A percentile compares a stretch with the other conserved stretches of the same genome.
phyloP scores from a whole-genome alignment of 2,329 filamentous ascomycete genomes.

The Knufia petricola region DNA sequence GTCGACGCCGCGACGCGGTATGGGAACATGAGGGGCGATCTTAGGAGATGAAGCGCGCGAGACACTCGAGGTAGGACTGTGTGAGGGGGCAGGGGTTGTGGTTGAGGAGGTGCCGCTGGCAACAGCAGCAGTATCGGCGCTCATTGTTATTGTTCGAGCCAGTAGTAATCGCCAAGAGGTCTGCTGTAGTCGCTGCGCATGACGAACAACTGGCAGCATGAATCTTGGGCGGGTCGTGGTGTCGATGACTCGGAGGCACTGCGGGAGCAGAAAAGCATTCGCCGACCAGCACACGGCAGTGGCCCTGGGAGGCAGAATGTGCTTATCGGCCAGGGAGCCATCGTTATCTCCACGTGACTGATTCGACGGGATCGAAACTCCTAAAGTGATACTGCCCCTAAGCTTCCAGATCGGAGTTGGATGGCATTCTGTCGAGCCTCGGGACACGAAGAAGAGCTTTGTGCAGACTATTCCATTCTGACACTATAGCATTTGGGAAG shows the following conservation, averaged over 20 bases:
- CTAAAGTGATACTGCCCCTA: too few species aligned
- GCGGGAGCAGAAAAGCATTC: too few species aligned
- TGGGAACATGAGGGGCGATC: constrained; percentile 58
- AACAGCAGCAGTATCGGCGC: not conserved
- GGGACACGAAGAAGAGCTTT: not conserved
- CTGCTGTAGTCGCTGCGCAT: constrained; percentile 9
- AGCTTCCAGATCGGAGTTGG: too few species aligned
- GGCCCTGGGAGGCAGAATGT: too few species aligned
- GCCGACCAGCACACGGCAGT: too few species aligned
- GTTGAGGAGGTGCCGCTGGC: not conserved
- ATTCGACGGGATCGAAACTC: not conserved
- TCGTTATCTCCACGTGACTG: not conserved
- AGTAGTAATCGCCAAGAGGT: constrained; percentile 3
- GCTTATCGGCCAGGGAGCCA: not conserved
- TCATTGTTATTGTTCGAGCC: constrained; percentile 4
- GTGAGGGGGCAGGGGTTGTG: not conserved
- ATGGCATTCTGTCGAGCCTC: not conserved
- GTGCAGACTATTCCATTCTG: not conserved
- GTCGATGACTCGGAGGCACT: not conserved
- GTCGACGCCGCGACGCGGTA: constrained; percentile 80
- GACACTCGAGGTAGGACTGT: not conserved
- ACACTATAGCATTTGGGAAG: not conserved
- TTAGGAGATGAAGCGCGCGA: not conserved
- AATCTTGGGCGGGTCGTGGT: not conserved
- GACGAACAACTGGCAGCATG: constrained; percentile 8